A percentile compares a stretch with the other conserved stretches of the same genome.
Conservation (phyloP, 176 grass and related monocot species). For the Musa schizocarpa region DNA sequence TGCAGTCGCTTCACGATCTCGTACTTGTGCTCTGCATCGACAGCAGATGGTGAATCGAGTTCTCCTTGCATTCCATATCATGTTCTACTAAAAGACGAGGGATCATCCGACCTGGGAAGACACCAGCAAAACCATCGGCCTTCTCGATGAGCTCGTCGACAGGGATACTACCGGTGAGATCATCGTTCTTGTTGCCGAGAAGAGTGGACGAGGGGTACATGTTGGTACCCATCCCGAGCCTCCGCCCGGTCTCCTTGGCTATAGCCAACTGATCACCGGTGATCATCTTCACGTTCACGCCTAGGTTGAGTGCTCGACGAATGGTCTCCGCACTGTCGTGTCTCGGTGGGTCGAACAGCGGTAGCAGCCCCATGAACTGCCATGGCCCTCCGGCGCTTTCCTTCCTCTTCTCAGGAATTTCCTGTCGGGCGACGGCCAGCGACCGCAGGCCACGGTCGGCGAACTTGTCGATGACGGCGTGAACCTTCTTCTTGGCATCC, state of each 20-base stretch:
- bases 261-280: constrained; percentile 80
- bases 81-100: background rate
- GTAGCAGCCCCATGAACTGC: constrained; percentile 72
- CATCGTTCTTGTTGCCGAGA: constrained; percentile 31
- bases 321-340: constrained; percentile 78
- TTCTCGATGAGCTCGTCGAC: constrained; percentile 78
- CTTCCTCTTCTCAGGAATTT: constrained; percentile 46
- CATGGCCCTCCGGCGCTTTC: constrained; percentile 44
- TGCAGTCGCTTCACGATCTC: constrained; percentile 78
- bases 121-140: constrained; percentile 79
- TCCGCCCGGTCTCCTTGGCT: constrained; percentile 67
- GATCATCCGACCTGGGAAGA: constrained; percentile 53
- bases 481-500: constrained; percentile 28
- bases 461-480: constrained; percentile 48
- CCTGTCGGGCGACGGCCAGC: constrained; percentile 46
- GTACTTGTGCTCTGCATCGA: constrained; percentile 69
- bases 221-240: constrained; percentile 82
- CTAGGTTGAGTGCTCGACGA: constrained; percentile 47
- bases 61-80: background rate
- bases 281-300: constrained; percentile 97
- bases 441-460: constrained; percentile 55
- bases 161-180: constrained; percentile 32
- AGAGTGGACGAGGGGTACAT: constrained; percentile 77
- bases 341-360: constrained; percentile 69
- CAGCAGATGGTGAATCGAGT: background rate